Conservation (phyloP, 768 basidiomycete species). For the Leccinum olivaceopallidum region DNA sequence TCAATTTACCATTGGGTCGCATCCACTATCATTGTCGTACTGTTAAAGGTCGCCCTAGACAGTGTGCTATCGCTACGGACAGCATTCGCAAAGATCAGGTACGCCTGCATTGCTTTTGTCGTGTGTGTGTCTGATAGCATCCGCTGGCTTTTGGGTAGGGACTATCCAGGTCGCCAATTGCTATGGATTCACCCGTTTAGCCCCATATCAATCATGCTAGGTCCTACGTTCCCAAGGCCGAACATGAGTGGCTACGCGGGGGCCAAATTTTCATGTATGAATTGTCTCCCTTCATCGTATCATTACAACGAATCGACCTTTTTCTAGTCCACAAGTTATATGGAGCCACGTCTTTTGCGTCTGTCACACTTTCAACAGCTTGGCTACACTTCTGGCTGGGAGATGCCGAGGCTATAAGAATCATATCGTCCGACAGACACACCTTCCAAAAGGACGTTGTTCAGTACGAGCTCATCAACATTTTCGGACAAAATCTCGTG, state of each 20-base stretch:
- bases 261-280: slow-evolving; percentile 39
- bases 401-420: too few species aligned
- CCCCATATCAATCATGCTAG: slow-evolving; percentile 27
- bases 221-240: slow-evolving; percentile 35
- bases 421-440: too few species aligned
- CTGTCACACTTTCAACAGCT: too few species aligned
- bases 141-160: slow-evolving; percentile 5
- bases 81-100: slow-evolving; percentile 23
- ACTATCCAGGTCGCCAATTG: slow-evolving; percentile 18
- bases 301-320: background rate
- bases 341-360: too few species aligned
- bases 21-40: slow-evolving; percentile 5
- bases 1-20: slow-evolving; percentile 11
- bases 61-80: slow-evolving; percentile 7
- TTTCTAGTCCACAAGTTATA: too few species aligned
- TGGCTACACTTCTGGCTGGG: too few species aligned
- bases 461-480: too few species aligned
- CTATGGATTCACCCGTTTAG: slow-evolving; percentile 39
- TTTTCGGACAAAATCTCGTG: too few species aligned
- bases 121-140: background rate
- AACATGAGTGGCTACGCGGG: slow-evolving; percentile 36
- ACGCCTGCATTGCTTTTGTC: background rate
- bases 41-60: slow-evolving; percentile 7
- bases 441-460: too few species aligned
- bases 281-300: too few species aligned